Evolutionary conservation across 768 basidiomycete species (phyloP), one percentile per base, ranked within the genome.

Genomic region (Postia placenta): DNA sequence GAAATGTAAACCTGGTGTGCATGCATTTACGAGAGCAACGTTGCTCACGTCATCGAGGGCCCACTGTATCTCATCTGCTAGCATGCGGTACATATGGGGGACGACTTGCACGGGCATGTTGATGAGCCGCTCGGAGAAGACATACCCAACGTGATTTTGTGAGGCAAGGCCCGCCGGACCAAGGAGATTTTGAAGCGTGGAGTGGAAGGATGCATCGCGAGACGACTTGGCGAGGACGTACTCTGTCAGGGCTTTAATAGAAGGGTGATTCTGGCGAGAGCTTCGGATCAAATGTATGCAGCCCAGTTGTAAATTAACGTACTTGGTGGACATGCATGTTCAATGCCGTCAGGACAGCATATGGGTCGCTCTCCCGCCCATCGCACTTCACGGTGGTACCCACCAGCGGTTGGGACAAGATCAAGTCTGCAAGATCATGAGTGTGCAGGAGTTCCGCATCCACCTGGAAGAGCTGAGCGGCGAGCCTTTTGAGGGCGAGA

Each of bases 51-150:
- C 81, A 42, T 76, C 72, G 30, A 78, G 66, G 2, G 87, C 88
- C 70, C 74, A 80, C 30, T 80, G 71, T n/a, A 96, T 70, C 64
- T 99, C 95, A 41, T 88, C 82, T 0, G 73, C 69, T 20, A 98
- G 74, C 87, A 97, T 92, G 38, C 74, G 74, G 65, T 94, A 97
- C 83, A 96, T 86, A 1, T 92, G 93, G 4, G 92, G 87, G 7
- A 94, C 76, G 28, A 93, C 81, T 57, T 97, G 91, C 12, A 92
- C 85, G 0, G 95, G 95, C 84, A 99, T 94, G 64, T 98, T 99
- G 56, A 96, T 75, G 44, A 98, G 72, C 0, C 95, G 76, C 64
- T 96, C 92, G 54, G 85, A 87, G 55, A 99, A 72, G 7, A 97
- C 74, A 15, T 96, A 74, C 2, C 91, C 95, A 40, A 95, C 79